A percentile compares a stretch with the other conserved stretches of the same genome.
Conservation (phyloP, 495 filamentous ascomycete genomes). For the Daldinia vernicosa region DNA sequence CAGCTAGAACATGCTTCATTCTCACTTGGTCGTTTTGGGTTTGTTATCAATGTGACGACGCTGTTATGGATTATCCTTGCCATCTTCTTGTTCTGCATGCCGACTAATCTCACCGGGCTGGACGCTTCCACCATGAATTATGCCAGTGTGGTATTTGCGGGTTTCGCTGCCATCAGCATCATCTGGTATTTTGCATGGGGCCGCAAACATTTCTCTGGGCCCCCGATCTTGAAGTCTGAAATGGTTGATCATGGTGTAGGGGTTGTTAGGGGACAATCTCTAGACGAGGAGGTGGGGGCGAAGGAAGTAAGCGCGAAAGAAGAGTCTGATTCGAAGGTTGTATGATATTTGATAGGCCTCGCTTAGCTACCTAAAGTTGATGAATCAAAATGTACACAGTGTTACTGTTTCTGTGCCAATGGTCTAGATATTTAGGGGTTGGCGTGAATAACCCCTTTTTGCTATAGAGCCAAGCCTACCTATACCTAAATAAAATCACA, state of each 20-base stretch:
- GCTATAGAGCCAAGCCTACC: neutral
- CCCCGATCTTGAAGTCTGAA: slow-evolving; percentile 60
- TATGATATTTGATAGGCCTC: slow-evolving; percentile 3
- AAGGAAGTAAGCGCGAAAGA: slow-evolving; percentile 31
- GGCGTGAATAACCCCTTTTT: neutral
- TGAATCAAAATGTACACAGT: slow-evolving; percentile 10
- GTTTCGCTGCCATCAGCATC: slow-evolving; percentile 62
- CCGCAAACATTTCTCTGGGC: slow-evolving; percentile 71
- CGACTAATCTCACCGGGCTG: slow-evolving; percentile 62
- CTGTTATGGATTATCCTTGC: slow-evolving; percentile 65
- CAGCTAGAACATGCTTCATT: slow-evolving; percentile 62
- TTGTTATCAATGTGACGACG: slow-evolving; percentile 62
- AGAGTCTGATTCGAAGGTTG: slow-evolving; percentile 11
- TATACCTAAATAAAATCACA: neutral
- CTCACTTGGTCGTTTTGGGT: slow-evolving; percentile 63
- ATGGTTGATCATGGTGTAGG: slow-evolving; percentile 42
- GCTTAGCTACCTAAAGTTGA: neutral
- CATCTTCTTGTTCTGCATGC: slow-evolving; percentile 68
- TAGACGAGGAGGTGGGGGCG: slow-evolving; percentile 37
- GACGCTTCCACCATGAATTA: slow-evolving; percentile 66
- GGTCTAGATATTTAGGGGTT: neutral
- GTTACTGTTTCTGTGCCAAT: neutral
- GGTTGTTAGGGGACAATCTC: slow-evolving; percentile 38
- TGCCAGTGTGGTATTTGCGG: slow-evolving; percentile 69
- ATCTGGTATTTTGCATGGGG: slow-evolving; percentile 76